Evolutionary conservation across 768 basidiomycete species (phyloP), one percentile per base, ranked within the genome.

Genomic region (Psilocybe sp.): DNA sequence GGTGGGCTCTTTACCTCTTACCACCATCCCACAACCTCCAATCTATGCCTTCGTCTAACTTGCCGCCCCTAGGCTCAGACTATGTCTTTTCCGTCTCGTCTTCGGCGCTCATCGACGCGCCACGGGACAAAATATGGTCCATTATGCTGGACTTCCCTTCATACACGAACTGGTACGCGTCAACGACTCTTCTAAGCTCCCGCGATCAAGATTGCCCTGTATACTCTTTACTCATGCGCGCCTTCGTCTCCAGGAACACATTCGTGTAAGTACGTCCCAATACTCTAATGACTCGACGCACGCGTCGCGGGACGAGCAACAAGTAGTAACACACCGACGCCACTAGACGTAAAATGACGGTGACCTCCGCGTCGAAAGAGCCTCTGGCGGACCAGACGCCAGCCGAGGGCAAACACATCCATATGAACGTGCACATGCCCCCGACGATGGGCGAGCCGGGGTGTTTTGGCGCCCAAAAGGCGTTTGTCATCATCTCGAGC

Each of bases 101-200:
- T 7, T 79, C 78, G 0, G 67, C 69, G 2, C 55, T 72, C 4
- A 87, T 89, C 44, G 77, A 87, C 57, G 85, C 87, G 1, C 79
- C 84, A 0, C 62, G 68, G 18, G 76, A 85, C 8, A 70, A 72
- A 54, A 83, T 87, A 1, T 89, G 87, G 87, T 60, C 66, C 3
- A 71, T 79, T 4, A 52, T 89, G 38, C 74, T 63, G 68, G 82
- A 87, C 62, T 87, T 88, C 65, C 60, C 67, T 1, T 73, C 76
- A 4, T 88, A 88, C 56, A 69, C 69, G 14, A 70, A 82, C 66
- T 89, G 87, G 87, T 83, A 61, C 50, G 57, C 37, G n/a, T n/a
- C n/a, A n/a, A n/a, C n/a, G n/a, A n/a, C n/a, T n/a, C n/a, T n/a
- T n/a, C n/a, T n/a, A n/a, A n/a, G n/a, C 23, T 13, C 4, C 7